Evolutionary conservation across 371 early-diverging fungal species (phyloP).

Genomic region (Mortierella sp.): DNA sequence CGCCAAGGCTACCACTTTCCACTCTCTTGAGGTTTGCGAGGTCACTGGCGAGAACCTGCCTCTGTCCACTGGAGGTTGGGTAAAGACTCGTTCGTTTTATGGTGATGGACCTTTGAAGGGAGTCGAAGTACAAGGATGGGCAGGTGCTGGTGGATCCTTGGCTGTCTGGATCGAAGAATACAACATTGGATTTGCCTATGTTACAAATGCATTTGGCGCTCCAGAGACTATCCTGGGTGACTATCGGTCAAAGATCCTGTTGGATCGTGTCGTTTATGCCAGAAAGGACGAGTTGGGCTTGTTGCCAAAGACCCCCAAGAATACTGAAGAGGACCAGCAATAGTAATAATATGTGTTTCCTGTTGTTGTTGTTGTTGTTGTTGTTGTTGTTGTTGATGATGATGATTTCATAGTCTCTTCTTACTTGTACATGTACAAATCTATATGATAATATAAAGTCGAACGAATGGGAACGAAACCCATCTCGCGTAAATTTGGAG

Average conservation of each 20-base stretch:
- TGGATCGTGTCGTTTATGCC: constrained; percentile 45
- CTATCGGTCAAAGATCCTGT: constrained; percentile 27
- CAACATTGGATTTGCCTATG: constrained; percentile 68
- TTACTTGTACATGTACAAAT: too few species aligned
- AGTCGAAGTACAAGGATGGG: constrained; percentile 64
- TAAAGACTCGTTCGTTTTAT: constrained; percentile 43
- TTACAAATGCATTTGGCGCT: constrained; percentile 57
- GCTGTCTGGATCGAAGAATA: constrained; percentile 68
- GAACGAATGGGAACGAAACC: too few species aligned
- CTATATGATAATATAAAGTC: too few species aligned
- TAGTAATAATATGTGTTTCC: neutral
- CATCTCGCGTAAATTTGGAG: too few species aligned
- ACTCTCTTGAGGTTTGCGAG: neutral
- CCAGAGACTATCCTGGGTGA: constrained; percentile 42
- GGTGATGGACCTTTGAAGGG: constrained; percentile 53
- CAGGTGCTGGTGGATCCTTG: constrained; percentile 71
- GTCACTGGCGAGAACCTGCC: constrained; percentile 30
- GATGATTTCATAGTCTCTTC: neutral
- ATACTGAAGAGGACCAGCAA: neutral
- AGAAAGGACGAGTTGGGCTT: constrained; percentile 47
- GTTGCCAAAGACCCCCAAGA: constrained; percentile 15
- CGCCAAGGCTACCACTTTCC: constrained; percentile 41
- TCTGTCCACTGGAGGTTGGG: constrained; percentile 51
- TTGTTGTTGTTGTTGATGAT: neutral
- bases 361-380: neutral